phyloP scores from a whole-genome alignment of 2,329 filamentous ascomycete genomes.

The Leptographium lundbergii region DNA sequence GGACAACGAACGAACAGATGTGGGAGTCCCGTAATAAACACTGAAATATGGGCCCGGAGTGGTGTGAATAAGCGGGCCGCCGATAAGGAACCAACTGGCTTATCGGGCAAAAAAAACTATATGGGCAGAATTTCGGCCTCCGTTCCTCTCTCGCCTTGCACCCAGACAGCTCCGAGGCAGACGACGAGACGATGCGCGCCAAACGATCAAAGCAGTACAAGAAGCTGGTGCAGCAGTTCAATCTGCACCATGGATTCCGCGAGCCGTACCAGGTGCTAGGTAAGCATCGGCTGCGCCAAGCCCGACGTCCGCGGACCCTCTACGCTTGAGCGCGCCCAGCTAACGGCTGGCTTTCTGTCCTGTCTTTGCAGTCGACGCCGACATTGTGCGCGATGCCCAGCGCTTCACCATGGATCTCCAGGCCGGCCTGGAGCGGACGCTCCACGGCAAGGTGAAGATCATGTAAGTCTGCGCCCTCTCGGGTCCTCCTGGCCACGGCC shows the following conservation, averaged over 20 bases:
- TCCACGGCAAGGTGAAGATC: constrained; percentile 77
- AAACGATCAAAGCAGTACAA: constrained; percentile 38
- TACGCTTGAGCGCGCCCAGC: not conserved
- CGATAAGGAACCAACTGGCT: not conserved
- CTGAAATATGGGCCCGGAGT: not conserved
- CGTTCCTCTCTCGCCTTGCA: not conserved
- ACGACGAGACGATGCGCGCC: constrained; percentile 8
- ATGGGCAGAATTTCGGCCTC: not conserved
- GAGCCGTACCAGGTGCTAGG: constrained; percentile 85
- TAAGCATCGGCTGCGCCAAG: constrained; percentile 21
- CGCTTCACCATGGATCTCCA: constrained; percentile 85
- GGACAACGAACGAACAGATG: not conserved
- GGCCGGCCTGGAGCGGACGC: constrained; percentile 61
- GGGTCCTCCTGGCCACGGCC: too few species aligned
- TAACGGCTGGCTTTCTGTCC: not conserved
- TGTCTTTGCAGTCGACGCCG: constrained; percentile 54
- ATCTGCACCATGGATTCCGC: constrained; percentile 77
- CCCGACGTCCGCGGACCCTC: not conserved
- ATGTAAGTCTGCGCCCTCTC: constrained; percentile 39
- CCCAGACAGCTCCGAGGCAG: not conserved
- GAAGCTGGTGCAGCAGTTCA: constrained; percentile 91
- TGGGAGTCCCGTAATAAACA: not conserved
- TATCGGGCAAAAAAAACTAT: constrained; percentile 1
- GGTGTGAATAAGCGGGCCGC: not conserved
- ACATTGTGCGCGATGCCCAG: constrained; percentile 70